These are phyloP conservation scores for Limonium bicolor DNA, from an alignment of 148 eudicot species.

Conservation along the genomic window DNA sequence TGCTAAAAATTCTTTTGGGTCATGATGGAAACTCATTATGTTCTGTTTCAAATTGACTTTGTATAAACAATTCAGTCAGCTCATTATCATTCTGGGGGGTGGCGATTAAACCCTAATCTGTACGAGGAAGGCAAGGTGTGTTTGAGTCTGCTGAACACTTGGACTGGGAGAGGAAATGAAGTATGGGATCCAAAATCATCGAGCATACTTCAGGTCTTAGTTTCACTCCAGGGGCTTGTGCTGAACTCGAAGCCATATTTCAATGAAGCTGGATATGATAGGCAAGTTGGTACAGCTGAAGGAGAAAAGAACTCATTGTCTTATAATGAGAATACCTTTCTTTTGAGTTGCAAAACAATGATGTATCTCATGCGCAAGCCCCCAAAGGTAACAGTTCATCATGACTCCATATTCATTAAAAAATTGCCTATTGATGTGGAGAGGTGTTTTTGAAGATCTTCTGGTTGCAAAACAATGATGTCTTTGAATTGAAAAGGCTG, in stretches of 20 bases:
- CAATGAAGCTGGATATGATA: constrained; percentile 99
- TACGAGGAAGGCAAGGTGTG: constrained; percentile 99
- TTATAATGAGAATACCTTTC: constrained; percentile 89
- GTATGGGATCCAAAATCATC: constrained; percentile 96
- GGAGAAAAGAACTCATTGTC: constrained; percentile 97
- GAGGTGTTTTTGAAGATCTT: too few species aligned
- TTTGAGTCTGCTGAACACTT: constrained; percentile 89
- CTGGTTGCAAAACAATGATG: too few species aligned
- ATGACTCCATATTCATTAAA: too few species aligned
- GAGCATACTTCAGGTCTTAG: constrained; percentile 96
- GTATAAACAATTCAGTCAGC: constrained; percentile 41
- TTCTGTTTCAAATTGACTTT: neutral
- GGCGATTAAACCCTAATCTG: constrained; percentile 89
- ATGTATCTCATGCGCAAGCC: constrained; percentile 86
- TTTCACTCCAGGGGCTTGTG: constrained; percentile 93
- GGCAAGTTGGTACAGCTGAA: constrained; percentile 90
- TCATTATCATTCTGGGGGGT: constrained; percentile 95
- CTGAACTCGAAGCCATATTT: constrained; percentile 91
- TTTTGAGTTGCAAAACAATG: constrained; percentile 89
- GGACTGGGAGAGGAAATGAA: constrained; percentile 98
- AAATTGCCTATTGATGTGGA: constrained; percentile 1
- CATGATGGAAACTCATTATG: neutral
- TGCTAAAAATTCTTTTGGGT: neutral
- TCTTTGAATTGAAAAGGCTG: neutral
- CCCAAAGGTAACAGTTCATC: constrained; percentile 59